Evolutionary conservation across 2,329 filamentous ascomycete genomes (phyloP), one percentile per base, ranked within the genome.

Genomic region (Shiraia sp.): DNA sequence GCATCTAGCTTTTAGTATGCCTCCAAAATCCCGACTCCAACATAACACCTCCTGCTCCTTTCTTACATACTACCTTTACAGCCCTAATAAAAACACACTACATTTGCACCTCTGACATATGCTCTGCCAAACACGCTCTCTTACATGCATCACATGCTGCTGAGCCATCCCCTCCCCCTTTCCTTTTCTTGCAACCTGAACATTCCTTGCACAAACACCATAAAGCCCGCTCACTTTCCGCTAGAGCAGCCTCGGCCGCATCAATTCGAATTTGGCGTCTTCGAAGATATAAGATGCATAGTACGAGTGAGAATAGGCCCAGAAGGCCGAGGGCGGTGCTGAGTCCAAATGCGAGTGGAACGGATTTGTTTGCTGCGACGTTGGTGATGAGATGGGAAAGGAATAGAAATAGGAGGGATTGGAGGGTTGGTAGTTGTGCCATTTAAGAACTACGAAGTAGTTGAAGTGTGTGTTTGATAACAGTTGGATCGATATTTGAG

Each of bases 201-300:
- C 34, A 36, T 6, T 29, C 25, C n/a, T 12, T 36, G 14, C 24
- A 36, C 6, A 26, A 22, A 15, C 33, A 36, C 10, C 9, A 36
- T 10, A n/a, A n/a, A n/a, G n/a, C n/a, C 33, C 14, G 14, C 27
- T 10, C 9, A 19, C 9, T 15, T 26, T 24, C 9, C 22, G 15
- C 15, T 12, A 17, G 17, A 10, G 12, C 32, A 13, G 13, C 3
- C 14, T 14, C 13, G 13, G 10, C 27, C 10, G 33, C 33, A 13
- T 13, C 23, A n/a, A 9, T 12, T 36, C 17, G 12, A 13, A 26
- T 36, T 9, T 36, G 33, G 6, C 33, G 10, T 10, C 33, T 9
- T 10, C 33, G 33, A 26, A 36, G 22, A 22, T 24, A 36, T n/a
- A 10, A 24, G 22, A 36, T 36, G 22, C 14, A 36, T 6, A 36